Conservation (phyloP, 2,329 filamentous ascomycete species). For the Aspergillus novofumigatus region DNA sequence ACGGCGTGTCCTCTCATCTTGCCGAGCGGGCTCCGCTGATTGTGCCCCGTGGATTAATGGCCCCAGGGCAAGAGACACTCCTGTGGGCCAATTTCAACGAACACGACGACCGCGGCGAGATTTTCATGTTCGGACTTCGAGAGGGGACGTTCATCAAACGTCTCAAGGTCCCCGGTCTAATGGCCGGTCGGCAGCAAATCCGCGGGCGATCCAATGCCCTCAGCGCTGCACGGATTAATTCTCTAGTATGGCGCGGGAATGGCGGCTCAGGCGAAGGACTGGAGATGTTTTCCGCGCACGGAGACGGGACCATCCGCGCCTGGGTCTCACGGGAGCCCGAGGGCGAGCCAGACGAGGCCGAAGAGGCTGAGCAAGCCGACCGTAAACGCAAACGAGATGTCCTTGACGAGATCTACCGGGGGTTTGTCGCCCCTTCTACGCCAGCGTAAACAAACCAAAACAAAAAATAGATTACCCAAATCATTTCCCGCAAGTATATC, state of each 20-base stretch:
- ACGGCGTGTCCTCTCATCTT: constrained; percentile 56
- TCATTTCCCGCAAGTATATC: not conserved
- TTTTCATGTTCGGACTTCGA: constrained; percentile 74
- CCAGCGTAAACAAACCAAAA: not conserved
- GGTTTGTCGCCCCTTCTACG: constrained; percentile 52
- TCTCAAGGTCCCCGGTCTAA: constrained; percentile 60
- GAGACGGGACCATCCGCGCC: constrained; percentile 75
- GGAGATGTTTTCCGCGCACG: constrained; percentile 76
- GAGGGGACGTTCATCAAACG: constrained; percentile 69
- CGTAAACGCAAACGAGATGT: constrained; percentile 70
- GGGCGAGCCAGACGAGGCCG: constrained; percentile 40
- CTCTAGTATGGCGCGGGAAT: constrained; percentile 70
- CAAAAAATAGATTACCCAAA: not conserved
- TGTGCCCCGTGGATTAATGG: constrained; percentile 57
- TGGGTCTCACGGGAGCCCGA: constrained; percentile 65
- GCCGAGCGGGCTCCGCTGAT: constrained; percentile 60
- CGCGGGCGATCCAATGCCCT: constrained; percentile 43
- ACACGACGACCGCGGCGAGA: constrained; percentile 61
- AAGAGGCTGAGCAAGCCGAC: constrained; percentile 47
- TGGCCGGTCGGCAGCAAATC: constrained; percentile 35
- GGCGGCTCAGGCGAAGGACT: constrained; percentile 53
- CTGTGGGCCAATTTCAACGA: constrained; percentile 76
- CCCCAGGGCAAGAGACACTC: constrained; percentile 59
- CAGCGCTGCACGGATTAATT: constrained; percentile 63
- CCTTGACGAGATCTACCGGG: constrained; percentile 74